Evolutionary conservation across 2,329 filamentous ascomycete genomes (phyloP).

Genomic region (Colletotrichum lentis): DNA sequence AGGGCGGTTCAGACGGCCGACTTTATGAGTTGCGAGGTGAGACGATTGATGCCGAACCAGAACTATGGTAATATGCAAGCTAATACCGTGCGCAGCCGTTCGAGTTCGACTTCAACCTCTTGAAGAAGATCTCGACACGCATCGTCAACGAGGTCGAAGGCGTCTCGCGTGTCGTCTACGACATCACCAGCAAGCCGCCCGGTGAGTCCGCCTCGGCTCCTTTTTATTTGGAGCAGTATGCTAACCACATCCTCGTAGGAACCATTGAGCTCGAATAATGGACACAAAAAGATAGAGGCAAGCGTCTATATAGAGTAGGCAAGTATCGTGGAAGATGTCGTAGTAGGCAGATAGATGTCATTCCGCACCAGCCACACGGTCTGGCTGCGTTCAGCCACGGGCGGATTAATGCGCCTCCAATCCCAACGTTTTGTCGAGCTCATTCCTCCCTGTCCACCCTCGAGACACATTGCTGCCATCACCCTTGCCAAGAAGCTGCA

Average conservation of each 20-base stretch:
- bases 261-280: slow-evolving; percentile 78
- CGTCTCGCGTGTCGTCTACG: slow-evolving; percentile 73
- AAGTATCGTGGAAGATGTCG: not conserved
- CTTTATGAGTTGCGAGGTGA: slow-evolving; percentile 48
- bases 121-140: slow-evolving; percentile 69
- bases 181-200: slow-evolving; percentile 35
- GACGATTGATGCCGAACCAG: not conserved
- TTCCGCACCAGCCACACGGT: not conserved
- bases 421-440: not conserved
- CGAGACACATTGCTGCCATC: not conserved
- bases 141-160: slow-evolving; percentile 76
- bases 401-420: too few relatives aligned
- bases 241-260: slow-evolving; percentile 57
- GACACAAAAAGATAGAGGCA: not conserved
- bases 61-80: not conserved
- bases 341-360: not conserved
- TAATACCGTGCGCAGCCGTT: slow-evolving; percentile 68
- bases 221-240: not conserved
- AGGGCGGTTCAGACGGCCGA: slow-evolving; percentile 61
- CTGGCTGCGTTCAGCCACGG: not conserved
- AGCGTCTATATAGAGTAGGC: too few relatives aligned
- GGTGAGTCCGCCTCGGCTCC: slow-evolving; percentile 4
- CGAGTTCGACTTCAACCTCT: slow-evolving; percentile 69
- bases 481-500: not conserved
- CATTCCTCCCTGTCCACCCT: not conserved